Conservation (phyloP, 352 stramenopile species). For the Phytophthora pseudosyringae region DNA sequence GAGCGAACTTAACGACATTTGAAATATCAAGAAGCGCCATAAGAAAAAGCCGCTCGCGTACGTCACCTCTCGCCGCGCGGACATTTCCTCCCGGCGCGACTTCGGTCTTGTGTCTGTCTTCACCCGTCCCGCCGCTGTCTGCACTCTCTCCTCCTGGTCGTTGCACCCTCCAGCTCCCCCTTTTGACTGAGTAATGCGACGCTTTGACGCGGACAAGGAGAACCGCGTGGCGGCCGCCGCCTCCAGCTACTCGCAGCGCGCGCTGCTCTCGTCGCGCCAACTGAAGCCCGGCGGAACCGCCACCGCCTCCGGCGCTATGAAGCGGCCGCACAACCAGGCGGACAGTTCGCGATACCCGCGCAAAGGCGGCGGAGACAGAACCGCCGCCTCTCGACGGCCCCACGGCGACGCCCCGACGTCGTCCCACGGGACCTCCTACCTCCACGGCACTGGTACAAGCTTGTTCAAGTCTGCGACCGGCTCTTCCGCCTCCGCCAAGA, state of each 20-base stretch:
- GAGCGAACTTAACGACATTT: constrained; percentile 9
- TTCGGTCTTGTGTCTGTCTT: background rate
- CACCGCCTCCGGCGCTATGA: constrained; percentile 27
- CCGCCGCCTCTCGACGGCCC: constrained; percentile 18
- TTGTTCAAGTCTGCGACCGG: constrained; percentile 18
- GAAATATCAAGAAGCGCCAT: background rate
- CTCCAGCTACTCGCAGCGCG: constrained; percentile 28
- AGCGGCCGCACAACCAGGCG: constrained; percentile 42
- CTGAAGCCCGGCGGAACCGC: constrained; percentile 17
- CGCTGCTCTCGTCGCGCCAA: constrained; percentile 26
- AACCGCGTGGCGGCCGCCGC: constrained; percentile 41
- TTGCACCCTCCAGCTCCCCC: background rate
- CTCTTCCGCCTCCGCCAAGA: constrained; percentile 14
- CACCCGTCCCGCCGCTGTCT: background rate
- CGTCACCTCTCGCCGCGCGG: background rate
- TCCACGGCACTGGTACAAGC: constrained; percentile 16
- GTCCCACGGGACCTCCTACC: constrained; percentile 28
- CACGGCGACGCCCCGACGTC: constrained; percentile 24
- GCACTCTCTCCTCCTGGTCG: background rate
- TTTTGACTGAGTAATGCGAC: constrained; percentile 40
- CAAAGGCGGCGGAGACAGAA: constrained; percentile 37
- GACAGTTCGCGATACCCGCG: constrained; percentile 34
- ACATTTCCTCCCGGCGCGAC: background rate
- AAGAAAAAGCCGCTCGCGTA: constrained; percentile 10
- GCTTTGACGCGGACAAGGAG: constrained; percentile 75